These are phyloP conservation scores for Sanguinoderma infundibulare DNA, from an alignment of 1,284 basidiomycete species.

Conservation along the genomic window DNA sequence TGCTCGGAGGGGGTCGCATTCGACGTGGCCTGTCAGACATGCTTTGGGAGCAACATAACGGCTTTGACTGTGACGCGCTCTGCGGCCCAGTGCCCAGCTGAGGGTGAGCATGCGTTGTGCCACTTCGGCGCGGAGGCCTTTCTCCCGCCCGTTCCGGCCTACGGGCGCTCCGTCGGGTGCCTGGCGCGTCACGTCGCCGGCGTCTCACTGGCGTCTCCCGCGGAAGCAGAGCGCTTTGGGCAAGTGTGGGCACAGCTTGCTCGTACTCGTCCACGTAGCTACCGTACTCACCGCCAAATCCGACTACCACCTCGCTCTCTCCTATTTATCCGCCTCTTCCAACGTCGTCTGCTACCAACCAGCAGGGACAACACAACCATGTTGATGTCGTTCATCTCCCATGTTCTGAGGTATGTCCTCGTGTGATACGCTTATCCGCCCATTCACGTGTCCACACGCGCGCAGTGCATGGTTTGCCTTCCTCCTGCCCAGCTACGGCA, in stretches of 20 bases:
- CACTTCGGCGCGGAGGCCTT: not conserved
- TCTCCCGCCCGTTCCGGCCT: not conserved
- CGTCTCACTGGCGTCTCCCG: not conserved
- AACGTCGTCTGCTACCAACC: not conserved
- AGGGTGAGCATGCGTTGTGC: too few relatives aligned
- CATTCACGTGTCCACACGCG: conserved; percentile 7
- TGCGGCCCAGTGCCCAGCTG: too few relatives aligned
- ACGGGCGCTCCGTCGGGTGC: not conserved
- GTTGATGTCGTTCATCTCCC: conserved; percentile 54
- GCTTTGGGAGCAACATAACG: not conserved
- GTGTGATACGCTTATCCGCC: conserved; percentile 17
- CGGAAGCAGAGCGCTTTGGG: not conserved
- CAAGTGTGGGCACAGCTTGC: not conserved
- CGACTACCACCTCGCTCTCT: not conserved
- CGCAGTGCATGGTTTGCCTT: conserved; percentile 75
- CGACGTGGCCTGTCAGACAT: not conserved
- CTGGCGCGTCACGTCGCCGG: not conserved
- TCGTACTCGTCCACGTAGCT: conserved; percentile 10
- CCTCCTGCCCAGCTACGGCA: conserved; percentile 62
- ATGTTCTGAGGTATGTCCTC: conserved; percentile 39
- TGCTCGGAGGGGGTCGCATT: not conserved
- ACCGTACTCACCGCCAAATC: not conserved
- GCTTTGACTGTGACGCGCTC: too few relatives aligned
- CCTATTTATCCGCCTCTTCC: not conserved
- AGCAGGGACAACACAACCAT: conserved; percentile 28